Evolutionary conservation across 495 filamentous ascomycete species (phyloP).

Genomic region (Hypoxylon lienhwacheense): DNA sequence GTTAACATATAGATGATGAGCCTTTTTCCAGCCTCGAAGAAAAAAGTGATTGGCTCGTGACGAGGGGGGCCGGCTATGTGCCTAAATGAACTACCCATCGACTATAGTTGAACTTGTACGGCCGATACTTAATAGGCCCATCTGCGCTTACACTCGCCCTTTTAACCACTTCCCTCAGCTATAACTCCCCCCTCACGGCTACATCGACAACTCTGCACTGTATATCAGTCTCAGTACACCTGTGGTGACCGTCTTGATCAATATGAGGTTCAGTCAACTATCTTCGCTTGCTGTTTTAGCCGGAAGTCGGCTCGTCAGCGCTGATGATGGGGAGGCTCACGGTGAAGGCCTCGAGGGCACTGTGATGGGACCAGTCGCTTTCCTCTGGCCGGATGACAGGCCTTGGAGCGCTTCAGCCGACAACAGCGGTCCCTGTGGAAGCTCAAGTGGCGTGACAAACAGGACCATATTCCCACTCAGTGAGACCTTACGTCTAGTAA

Average conservation of each 20-base stretch:
- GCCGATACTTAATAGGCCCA: conserved; percentile 23
- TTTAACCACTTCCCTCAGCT: conserved; percentile 16
- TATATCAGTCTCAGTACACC: conserved; percentile 1
- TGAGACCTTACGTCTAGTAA: background rate
- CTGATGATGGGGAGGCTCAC: conserved; percentile 25
- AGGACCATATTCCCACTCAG: conserved; percentile 51
- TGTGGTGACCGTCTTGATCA: conserved; percentile 6
- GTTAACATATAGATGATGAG: conserved; percentile 11
- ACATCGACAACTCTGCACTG: conserved; percentile 2
- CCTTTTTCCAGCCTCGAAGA: conserved; percentile 21
- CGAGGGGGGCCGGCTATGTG: conserved; percentile 27
- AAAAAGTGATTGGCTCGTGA: conserved; percentile 29
- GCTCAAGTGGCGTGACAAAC: conserved; percentile 42
- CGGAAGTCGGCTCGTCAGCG: conserved; percentile 17
- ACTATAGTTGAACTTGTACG: conserved; percentile 6
- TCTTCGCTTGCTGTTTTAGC: conserved; percentile 22
- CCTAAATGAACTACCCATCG: conserved; percentile 29
- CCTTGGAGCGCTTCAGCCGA: conserved; percentile 49
- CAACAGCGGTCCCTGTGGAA: conserved; percentile 54
- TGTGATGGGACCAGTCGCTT: conserved; percentile 56
- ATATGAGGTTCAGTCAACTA: conserved; percentile 33
- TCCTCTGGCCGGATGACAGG: conserved; percentile 56
- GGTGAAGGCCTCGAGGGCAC: conserved; percentile 38
- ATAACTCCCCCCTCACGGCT: conserved; percentile 6
- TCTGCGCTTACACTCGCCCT: conserved; percentile 12